Conservation (phyloP, 768 basidiomycete genomes). For the Lentinula guzmanii region DNA sequence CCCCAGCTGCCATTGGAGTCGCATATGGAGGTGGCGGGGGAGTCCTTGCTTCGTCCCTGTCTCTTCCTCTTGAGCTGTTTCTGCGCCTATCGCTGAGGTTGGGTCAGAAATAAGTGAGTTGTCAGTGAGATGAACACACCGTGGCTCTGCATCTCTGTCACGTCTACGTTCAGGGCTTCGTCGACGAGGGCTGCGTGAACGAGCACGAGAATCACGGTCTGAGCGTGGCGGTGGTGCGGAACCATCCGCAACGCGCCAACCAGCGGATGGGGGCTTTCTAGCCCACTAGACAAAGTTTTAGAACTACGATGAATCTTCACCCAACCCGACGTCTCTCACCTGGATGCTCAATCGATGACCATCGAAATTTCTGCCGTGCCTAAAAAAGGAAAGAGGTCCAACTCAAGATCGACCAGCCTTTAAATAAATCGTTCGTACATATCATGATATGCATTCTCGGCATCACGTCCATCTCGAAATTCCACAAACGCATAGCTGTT, state of each 20-base stretch:
- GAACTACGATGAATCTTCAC: background rate
- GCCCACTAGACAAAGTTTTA: slow-evolving; percentile 52
- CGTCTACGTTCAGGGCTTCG: slow-evolving; percentile 28
- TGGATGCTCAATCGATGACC: slow-evolving; percentile 73
- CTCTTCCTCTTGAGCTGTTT: slow-evolving; percentile 5
- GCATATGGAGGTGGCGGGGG: slow-evolving; percentile 35
- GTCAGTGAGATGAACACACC: slow-evolving; percentile 13
- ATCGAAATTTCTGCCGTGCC: slow-evolving; percentile 75
- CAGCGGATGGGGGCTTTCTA: slow-evolving; percentile 77
- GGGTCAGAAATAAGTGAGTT: slow-evolving; percentile 6
- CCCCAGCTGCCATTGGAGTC: background rate
- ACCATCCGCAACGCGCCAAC: slow-evolving; percentile 70
- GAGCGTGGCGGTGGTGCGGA: slow-evolving; percentile 33
- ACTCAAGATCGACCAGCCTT: background rate
- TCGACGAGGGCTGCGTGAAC: slow-evolving; percentile 52
- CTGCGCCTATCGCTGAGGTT: slow-evolving; percentile 37
- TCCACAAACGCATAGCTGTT: slow-evolving; percentile 85
- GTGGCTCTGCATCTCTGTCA: slow-evolving; percentile 22
- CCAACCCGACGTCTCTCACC: slow-evolving; percentile 27
- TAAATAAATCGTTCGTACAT: slow-evolving; percentile 44
- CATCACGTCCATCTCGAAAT: slow-evolving; percentile 71
- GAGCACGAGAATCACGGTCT: slow-evolving; percentile 27
- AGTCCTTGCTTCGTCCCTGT: slow-evolving; percentile 42
- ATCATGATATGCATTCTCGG: slow-evolving; percentile 79
- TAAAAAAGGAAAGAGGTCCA: slow-evolving; percentile 18